Conservation (phyloP, 148 eudicot species). For the Vaccinium darrowii region DNA sequence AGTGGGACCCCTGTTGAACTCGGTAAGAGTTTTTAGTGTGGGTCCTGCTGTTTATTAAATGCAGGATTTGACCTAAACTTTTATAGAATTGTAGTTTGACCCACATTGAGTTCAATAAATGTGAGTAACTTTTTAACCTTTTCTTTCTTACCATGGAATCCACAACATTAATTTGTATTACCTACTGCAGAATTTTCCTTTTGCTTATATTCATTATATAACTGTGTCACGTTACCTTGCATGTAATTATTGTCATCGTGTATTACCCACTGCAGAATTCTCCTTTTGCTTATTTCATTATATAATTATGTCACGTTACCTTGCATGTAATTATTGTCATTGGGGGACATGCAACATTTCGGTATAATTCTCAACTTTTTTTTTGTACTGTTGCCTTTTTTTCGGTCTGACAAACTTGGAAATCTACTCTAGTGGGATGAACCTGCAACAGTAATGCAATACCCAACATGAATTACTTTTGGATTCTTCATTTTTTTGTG, state of each 20-base stretch:
- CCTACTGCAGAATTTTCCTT: neutral
- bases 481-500: neutral
- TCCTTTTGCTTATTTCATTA: neutral
- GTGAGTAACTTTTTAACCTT: neutral
- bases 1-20: neutral
- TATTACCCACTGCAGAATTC: neutral
- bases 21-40: neutral
- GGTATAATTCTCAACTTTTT: neutral
- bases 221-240: neutral
- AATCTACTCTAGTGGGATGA: neutral
- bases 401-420: neutral
- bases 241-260: neutral
- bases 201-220: neutral
- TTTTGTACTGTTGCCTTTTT: neutral
- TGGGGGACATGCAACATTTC: neutral
- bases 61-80: neutral
- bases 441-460: neutral
- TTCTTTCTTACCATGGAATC: neutral
- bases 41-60: neutral
- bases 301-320: neutral
- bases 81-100: neutral
- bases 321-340: neutral
- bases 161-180: neutral
- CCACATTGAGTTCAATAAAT: neutral
- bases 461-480: neutral